Evolutionary conservation across 2,329 filamentous ascomycete genomes (phyloP).

Genomic region (Colletotrichum costaricense): DNA sequence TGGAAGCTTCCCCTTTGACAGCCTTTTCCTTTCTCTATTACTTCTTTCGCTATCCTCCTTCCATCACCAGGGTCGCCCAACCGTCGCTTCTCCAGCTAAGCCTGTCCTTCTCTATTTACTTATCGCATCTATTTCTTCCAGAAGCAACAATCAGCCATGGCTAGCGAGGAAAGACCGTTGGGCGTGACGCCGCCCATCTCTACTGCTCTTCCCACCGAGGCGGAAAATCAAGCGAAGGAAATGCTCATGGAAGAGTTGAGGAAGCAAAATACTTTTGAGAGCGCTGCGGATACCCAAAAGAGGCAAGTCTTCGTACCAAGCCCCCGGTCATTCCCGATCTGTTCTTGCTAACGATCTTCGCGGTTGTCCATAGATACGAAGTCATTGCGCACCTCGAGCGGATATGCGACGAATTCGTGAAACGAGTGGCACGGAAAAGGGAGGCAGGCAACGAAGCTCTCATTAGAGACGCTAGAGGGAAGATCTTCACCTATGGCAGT

Average conservation of each 20-base stretch:
- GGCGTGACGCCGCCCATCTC: constrained; percentile 91
- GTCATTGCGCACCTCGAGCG: constrained; percentile 82
- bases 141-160: constrained; percentile 42
- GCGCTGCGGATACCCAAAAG: constrained; percentile 82
- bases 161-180: constrained; percentile 52
- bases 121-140: neutral
- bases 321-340: neutral
- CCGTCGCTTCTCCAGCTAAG: neutral
- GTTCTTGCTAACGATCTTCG: constrained; percentile 9
- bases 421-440: constrained; percentile 79
- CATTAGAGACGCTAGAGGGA: constrained; percentile 86
- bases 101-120: neutral
- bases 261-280: constrained; percentile 91
- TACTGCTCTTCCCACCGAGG: constrained; percentile 76
- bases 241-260: constrained; percentile 86
- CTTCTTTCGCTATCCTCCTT: neutral
- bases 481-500: constrained; percentile 96
- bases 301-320: constrained; percentile 63
- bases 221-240: constrained; percentile 82
- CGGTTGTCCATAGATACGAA: constrained; percentile 62
- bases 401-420: constrained; percentile 89
- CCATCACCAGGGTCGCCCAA: neutral
- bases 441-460: constrained; percentile 79
- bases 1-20: neutral
- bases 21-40: neutral